Conservation (phyloP, 2,329 filamentous ascomycete species). For the Botrytis pseudocinerea region DNA sequence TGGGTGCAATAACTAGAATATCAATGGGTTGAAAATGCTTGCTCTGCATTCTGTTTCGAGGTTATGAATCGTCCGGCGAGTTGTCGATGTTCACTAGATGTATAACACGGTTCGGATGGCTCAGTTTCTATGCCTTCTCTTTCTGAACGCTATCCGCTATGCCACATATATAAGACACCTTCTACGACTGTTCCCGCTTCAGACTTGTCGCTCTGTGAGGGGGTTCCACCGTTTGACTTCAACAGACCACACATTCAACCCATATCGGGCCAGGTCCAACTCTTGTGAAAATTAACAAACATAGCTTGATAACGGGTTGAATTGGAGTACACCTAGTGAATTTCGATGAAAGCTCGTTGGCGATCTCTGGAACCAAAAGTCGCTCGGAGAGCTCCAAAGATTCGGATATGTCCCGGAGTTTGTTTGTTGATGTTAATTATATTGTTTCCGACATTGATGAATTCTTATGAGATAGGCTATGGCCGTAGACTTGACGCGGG, state of each 20-base stretch:
- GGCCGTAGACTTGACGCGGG: slow-evolving; percentile 74
- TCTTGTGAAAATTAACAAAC: neutral
- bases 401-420: neutral
- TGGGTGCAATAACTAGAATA: neutral
- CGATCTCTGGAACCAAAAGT: neutral
- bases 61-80: neutral
- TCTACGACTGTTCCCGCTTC: neutral
- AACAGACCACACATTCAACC: neutral
- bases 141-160: neutral
- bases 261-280: neutral
- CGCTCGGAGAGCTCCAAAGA: neutral
- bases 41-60: too few species aligned
- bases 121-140: too few species aligned
- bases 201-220: neutral
- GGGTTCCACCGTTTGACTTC: neutral
- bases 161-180: neutral
- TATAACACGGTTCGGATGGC: neutral
- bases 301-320: neutral
- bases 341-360: neutral
- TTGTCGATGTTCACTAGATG: neutral
- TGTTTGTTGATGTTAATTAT: neutral
- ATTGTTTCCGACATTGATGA: neutral
- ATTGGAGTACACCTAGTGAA: neutral
- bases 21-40: neutral
- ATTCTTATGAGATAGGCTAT: neutral